Evolutionary conservation across 441 rosid genomes (phyloP).

Genomic region (Arabidopsis lyrata): DNA sequence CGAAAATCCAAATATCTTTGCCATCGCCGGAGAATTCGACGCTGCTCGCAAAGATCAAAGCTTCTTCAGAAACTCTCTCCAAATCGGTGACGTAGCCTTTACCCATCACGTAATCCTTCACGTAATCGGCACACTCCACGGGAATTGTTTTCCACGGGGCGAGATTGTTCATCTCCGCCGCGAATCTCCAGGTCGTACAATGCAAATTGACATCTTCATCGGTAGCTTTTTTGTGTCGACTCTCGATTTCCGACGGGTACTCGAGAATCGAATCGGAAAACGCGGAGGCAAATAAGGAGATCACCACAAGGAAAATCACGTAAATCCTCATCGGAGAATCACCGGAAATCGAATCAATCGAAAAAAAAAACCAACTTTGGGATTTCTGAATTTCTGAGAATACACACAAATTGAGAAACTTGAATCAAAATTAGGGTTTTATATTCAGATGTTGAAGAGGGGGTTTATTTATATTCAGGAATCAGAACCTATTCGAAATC

Average conservation of each 20-base stretch:
- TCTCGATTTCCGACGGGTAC: slow-evolving; percentile 50
- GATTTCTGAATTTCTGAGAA: background rate
- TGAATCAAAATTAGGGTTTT: slow-evolving; percentile 9
- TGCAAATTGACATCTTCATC: slow-evolving; percentile 55
- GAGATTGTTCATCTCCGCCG: slow-evolving; percentile 87
- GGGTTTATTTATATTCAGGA: background rate
- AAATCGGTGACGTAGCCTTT: slow-evolving; percentile 71
- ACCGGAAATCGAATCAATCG: background rate
- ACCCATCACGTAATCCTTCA: slow-evolving; percentile 69
- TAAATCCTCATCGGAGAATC: slow-evolving; percentile 47
- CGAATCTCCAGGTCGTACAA: slow-evolving; percentile 92
- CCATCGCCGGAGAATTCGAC: slow-evolving; percentile 64
- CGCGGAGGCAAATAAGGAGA: slow-evolving; percentile 44
- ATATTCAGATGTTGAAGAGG: background rate
- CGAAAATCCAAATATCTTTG: slow-evolving; percentile 87
- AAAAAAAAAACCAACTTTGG: background rate
- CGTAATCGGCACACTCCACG: slow-evolving; percentile 70
- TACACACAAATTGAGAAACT: background rate
- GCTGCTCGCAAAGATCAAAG: slow-evolving; percentile 64
- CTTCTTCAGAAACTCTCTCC: slow-evolving; percentile 69
- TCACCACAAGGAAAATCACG: slow-evolving; percentile 43
- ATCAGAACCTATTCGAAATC: slow-evolving; percentile 7
- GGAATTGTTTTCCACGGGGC: slow-evolving; percentile 86
- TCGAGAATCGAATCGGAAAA: slow-evolving; percentile 58
- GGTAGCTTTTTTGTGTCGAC: slow-evolving; percentile 36